Percentiles rank a stretch among this genome's conserved stretches.
These are phyloP conservation scores for Lachancea kluyveri DNA, from an alignment of 805 yeast genomes.

Conservation along the genomic window DNA sequence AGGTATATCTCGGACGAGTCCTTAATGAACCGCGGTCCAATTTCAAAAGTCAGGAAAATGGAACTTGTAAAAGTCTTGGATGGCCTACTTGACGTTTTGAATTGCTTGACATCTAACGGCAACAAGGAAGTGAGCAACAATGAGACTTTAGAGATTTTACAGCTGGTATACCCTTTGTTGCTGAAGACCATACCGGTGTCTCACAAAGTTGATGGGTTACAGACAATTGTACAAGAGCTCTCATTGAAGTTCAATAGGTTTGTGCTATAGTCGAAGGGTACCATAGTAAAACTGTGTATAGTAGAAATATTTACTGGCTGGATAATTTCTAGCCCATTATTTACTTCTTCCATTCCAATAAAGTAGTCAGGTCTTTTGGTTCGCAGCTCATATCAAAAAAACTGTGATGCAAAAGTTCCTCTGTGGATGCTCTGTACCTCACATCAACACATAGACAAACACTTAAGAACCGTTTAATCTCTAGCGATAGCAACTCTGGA, in stretches of 20 bases:
- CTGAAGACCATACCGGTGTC: conserved; percentile 30
- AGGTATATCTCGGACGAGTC: conserved; percentile 59
- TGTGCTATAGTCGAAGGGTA: conserved; percentile 4
- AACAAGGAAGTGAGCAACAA: conserved; percentile 1
- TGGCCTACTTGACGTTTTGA: conserved; percentile 36
- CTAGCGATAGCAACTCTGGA: conserved; percentile 74
- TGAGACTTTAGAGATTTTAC: conserved; percentile 11
- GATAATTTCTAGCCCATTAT: too few species aligned
- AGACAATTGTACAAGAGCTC: conserved; percentile 22
- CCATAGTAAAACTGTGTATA: background rate
- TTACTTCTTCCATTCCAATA: conserved; percentile 46
- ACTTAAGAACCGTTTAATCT: conserved; percentile 78
- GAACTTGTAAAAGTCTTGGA: conserved; percentile 49
- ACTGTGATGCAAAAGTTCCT: conserved; percentile 74
- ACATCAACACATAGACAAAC: conserved; percentile 95
- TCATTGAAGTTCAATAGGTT: conserved; percentile 25
- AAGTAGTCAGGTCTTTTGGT: conserved; percentile 50
- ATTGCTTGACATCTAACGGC: conserved; percentile 3
- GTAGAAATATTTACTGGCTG: conserved; percentile 1
- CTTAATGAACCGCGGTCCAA: conserved; percentile 55
- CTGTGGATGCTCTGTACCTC: conserved; percentile 82
- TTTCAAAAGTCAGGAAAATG: conserved; percentile 54
- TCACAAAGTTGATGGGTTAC: conserved; percentile 27
- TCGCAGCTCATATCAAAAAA: conserved; percentile 61
- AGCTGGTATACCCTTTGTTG: conserved; percentile 25